Percentiles rank a stretch among this genome's conserved stretches.
Evolutionary conservation across 2,329 filamentous ascomycete species (phyloP).

Genomic region (Rutstroemia sp.): DNA sequence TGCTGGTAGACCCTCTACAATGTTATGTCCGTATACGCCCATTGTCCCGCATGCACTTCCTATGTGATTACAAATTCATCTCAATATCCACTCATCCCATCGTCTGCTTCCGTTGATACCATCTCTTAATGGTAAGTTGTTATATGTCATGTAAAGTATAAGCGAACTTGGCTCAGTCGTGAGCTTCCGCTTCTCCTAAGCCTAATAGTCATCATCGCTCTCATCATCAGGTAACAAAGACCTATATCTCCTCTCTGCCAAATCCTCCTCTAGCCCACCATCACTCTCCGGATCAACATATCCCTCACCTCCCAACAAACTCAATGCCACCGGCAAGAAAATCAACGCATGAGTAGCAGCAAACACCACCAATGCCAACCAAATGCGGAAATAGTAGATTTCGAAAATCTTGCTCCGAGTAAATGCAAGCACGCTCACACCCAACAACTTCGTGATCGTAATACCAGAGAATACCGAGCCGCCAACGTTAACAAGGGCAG

Average conservation of each 20-base stretch:
- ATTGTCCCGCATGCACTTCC: background rate
- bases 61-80: background rate
- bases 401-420: constrained; percentile 98
- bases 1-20: background rate
- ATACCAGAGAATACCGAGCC: constrained; percentile 94
- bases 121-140: no score
- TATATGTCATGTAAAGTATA: no score
- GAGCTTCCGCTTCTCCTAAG: no score
- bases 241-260: constrained; percentile 71
- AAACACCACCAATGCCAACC: constrained; percentile 85
- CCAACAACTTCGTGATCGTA: constrained; percentile 89
- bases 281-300: constrained; percentile 84
- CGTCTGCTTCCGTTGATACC: background rate
- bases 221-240: constrained; percentile 74
- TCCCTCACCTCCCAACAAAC: constrained; percentile 75
- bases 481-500: constrained; percentile 88
- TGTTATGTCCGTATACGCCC: background rate
- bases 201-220: constrained; percentile 37
- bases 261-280: constrained; percentile 81
- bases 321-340: constrained; percentile 84
- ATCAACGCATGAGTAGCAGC: constrained; percentile 83
- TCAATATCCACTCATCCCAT: background rate
- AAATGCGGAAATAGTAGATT: constrained; percentile 97
- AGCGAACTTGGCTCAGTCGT: no score
- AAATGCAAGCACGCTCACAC: constrained; percentile 86